These are phyloP conservation scores for Fusarium napiforme DNA, from an alignment of 2,329 filamentous ascomycete species.

Conservation along the genomic window DNA sequence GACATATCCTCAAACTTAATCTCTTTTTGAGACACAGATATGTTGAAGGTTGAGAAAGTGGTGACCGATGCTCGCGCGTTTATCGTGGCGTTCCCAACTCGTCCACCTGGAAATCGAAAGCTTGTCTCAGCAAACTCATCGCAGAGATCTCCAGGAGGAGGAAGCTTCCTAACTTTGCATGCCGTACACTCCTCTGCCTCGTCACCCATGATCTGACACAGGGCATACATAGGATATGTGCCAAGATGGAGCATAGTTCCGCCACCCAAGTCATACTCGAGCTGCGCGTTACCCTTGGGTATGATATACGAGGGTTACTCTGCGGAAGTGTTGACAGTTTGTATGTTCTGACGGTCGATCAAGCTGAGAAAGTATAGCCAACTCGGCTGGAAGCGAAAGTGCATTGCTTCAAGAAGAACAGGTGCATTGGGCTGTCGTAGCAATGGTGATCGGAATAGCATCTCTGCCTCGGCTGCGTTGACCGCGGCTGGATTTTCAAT, in stretches of 20 bases:
- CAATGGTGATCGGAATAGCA: not conserved
- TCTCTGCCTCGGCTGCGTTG: not conserved
- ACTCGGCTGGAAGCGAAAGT: not conserved
- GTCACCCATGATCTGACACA: not conserved
- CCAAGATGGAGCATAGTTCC: not conserved
- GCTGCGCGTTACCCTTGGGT: not conserved
- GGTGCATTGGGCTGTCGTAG: not conserved
- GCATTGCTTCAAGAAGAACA: not conserved
- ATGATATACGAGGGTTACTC: not conserved
- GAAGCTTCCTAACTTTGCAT: not conserved
- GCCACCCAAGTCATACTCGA: not conserved
- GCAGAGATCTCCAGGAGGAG: not conserved
- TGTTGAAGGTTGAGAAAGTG: not conserved
- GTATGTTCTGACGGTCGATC: not conserved
- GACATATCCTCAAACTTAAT: fast-evolving
- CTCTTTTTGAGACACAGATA: not conserved
- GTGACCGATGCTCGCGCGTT: not conserved
- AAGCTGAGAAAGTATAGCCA: not conserved
- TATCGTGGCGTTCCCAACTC: not conserved
- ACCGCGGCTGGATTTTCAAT: not conserved
- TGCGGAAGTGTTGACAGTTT: fast-evolving
- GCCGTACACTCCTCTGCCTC: not conserved
- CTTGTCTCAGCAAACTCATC: not conserved
- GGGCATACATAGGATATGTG: not conserved
- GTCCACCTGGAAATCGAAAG: not conserved